Conservation (phyloP, 1,284 basidiomycete species). For the Tremellales sp. region DNA sequence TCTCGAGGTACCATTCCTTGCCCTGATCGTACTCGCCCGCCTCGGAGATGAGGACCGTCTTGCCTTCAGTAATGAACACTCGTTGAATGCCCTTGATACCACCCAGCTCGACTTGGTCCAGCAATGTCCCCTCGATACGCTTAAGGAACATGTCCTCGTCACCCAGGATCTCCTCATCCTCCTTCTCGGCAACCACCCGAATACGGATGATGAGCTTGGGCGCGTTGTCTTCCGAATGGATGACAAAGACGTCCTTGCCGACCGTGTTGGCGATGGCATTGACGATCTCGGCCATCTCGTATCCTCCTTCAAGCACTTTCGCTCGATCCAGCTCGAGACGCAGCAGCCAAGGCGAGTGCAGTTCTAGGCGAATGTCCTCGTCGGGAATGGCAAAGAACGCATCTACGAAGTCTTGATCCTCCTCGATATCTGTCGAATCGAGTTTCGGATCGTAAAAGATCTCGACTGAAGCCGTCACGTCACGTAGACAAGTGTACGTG, state of each 20-base stretch:
- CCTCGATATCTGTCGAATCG: constrained; percentile 87
- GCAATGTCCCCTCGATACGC: constrained; percentile 91
- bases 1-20: constrained; percentile 95
- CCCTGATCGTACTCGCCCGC: constrained; percentile 54
- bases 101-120: constrained; percentile 91
- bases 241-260: constrained; percentile 94
- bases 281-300: constrained; percentile 94
- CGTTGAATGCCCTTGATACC: constrained; percentile 88
- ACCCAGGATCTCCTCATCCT: constrained; percentile 76
- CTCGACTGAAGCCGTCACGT: constrained; percentile 91
- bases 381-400: constrained; percentile 99
- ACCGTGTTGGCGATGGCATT: constrained; percentile 91
- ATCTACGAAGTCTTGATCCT: constrained; percentile 93
- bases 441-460: constrained; percentile 98
- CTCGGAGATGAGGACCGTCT: constrained; percentile 62
- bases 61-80: constrained; percentile 91
- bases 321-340: constrained; percentile 95
- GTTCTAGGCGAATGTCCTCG: constrained; percentile 86
- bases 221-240: constrained; percentile 98
- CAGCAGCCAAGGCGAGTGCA: constrained; percentile 95
- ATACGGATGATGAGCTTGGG: constrained; percentile 97
- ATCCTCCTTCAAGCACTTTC: constrained; percentile 95
- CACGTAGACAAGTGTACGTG: constrained; percentile 89
- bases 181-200: constrained; percentile 81
- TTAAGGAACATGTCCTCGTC: constrained; percentile 97